Evolutionary conservation across 371 early-diverging fungal genomes (phyloP).

Genomic region (Mucor racemosus): DNA sequence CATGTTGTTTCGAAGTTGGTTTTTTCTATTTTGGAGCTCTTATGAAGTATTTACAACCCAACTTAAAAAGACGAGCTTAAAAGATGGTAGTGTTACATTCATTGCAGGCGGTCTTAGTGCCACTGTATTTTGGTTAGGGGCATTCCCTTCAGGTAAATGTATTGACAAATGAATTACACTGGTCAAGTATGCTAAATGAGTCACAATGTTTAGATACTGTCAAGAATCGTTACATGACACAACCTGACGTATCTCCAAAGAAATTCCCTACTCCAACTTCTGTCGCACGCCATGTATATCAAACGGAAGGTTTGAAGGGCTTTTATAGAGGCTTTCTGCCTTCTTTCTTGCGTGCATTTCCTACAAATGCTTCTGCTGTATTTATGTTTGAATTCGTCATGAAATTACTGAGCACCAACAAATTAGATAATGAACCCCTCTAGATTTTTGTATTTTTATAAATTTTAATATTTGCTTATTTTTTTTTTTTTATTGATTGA

Average conservation of each 20-base stretch:
- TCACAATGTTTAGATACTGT: constrained; percentile 66
- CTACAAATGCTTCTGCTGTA: constrained; percentile 89
- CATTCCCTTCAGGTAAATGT: constrained; percentile 78
- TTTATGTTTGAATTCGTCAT: constrained; percentile 79
- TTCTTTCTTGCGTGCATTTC: constrained; percentile 87
- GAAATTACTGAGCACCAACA: constrained; percentile 35
- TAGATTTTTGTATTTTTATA: neutral
- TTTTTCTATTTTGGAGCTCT: constrained; percentile 89
- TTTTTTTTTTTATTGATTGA: neutral
- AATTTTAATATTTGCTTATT: too few relatives aligned
- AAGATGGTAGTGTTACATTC: constrained; percentile 74
- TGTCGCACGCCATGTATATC: constrained; percentile 58
- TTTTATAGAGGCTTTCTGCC: constrained; percentile 88
- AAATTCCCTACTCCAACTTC: constrained; percentile 63
- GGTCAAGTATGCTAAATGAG: constrained; percentile 2
- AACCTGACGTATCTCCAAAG: constrained; percentile 73
- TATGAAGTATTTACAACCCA: constrained; percentile 72
- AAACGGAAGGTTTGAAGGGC: constrained; percentile 70
- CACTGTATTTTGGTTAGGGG: constrained; percentile 86
- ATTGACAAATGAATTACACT: neutral
- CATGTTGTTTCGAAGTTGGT: constrained; percentile 84
- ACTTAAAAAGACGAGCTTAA: constrained; percentile 50
- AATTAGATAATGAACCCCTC: constrained; percentile 8
- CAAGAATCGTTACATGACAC: constrained; percentile 93
- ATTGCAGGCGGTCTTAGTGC: constrained; percentile 91